Evolutionary conservation across 768 basidiomycete species (phyloP).

Genomic region (Amanita inopinata): DNA sequence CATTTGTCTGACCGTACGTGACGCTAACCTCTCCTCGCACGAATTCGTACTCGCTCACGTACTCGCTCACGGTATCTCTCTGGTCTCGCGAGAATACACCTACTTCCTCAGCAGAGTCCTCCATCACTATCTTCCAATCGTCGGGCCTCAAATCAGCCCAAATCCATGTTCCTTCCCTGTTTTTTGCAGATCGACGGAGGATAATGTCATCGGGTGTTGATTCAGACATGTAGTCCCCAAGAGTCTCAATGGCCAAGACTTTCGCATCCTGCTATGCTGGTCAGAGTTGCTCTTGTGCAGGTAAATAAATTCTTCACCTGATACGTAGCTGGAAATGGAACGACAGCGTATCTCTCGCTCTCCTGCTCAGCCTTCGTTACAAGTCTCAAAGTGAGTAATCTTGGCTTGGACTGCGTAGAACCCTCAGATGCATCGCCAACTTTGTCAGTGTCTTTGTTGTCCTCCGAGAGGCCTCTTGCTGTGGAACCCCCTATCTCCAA

Average conservation of each 20-base stretch:
- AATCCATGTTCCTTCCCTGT: constrained; percentile 10
- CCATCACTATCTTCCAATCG: constrained; percentile 9
- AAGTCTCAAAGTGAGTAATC: background rate
- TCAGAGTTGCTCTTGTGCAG: background rate
- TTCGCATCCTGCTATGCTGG: background rate
- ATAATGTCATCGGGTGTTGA: background rate
- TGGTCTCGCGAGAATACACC: constrained; percentile 12
- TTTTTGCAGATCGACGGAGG: constrained; percentile 7
- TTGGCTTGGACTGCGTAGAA: too few species aligned
- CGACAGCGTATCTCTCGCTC: background rate
- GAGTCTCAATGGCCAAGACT: background rate
- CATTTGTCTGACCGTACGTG: background rate
- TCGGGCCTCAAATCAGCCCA: constrained; percentile 14
- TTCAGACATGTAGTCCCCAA: background rate
- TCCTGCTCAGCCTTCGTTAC: background rate
- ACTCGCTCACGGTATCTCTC: too few species aligned
- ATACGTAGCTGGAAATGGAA: background rate
- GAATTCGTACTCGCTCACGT: background rate
- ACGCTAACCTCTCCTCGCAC: background rate
- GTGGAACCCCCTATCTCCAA: too few species aligned
- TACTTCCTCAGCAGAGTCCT: constrained; percentile 4
- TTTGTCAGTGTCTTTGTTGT: too few species aligned
- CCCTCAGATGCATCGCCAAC: too few species aligned
- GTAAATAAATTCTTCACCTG: background rate
- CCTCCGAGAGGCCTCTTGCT: too few species aligned